These are phyloP conservation scores for Xerocomellus dryophilus DNA, from an alignment of 768 basidiomycete genomes.

Conservation along the genomic window DNA sequence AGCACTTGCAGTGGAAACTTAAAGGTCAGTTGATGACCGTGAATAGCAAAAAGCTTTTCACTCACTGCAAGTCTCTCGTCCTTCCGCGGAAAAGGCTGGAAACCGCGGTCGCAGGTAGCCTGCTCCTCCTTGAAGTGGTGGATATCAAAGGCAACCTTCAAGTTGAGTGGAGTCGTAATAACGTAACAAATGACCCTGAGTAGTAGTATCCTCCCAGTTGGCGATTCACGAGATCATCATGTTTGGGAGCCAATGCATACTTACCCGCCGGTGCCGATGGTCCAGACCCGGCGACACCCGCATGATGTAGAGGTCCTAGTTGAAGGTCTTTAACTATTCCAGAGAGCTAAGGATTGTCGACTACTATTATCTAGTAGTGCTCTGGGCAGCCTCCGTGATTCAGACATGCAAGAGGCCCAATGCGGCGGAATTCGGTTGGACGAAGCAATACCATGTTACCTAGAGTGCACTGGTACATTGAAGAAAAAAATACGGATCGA, in stretches of 20 bases:
- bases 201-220: too few relatives aligned
- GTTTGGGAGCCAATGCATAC: neutral
- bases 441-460: neutral
- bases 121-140: neutral
- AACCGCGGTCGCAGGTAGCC: neutral
- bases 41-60: too few relatives aligned
- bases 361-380: too few relatives aligned
- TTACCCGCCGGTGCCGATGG: neutral
- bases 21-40: neutral
- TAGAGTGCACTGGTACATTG: neutral
- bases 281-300: too few relatives aligned
- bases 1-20: neutral
- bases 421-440: neutral
- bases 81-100: too few relatives aligned
- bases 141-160: too few relatives aligned
- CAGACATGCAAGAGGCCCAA: neutral
- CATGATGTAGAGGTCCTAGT: too few relatives aligned
- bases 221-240: neutral
- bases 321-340: too few relatives aligned
- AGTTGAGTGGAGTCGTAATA: neutral
- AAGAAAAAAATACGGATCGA: constrained; percentile 9
- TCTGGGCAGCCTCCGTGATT: neutral
- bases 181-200: neutral
- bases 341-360: too few relatives aligned
- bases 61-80: constrained; percentile 1